phyloP scores from a whole-genome alignment of 2,329 filamentous ascomycete species.

The Phoma sp. region DNA sequence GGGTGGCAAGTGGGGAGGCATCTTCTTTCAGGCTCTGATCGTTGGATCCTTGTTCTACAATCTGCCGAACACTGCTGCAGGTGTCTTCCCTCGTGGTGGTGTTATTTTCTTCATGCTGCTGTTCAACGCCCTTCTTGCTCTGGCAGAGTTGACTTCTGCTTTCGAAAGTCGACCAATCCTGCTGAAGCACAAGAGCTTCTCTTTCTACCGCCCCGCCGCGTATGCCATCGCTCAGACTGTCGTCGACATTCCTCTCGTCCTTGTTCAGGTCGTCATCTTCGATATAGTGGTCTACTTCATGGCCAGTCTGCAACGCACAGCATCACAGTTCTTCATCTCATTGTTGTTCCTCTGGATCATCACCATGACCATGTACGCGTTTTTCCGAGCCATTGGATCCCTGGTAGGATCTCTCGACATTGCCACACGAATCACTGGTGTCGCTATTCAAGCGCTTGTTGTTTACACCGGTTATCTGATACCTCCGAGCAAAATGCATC shows the following conservation, averaged over 20 bases:
- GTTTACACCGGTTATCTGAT: slow-evolving; percentile 52
- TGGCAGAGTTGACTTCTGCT: slow-evolving; percentile 66
- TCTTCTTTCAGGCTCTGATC: slow-evolving; percentile 50
- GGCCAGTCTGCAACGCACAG: slow-evolving; percentile 61
- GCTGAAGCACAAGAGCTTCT: slow-evolving; percentile 73
- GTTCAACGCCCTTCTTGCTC: slow-evolving; percentile 67
- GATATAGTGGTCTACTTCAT: slow-evolving; percentile 69
- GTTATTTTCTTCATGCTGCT: slow-evolving; percentile 68
- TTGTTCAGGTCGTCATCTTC: slow-evolving; percentile 65
- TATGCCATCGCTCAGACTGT: slow-evolving; percentile 65
- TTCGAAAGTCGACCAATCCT: slow-evolving; percentile 70
- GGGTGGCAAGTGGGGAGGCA: slow-evolving; percentile 53
- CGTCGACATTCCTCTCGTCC: slow-evolving; percentile 63
- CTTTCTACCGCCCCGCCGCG: slow-evolving; percentile 69
- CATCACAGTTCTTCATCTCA: slow-evolving; percentile 68
- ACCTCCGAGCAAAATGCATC: slow-evolving; percentile 49
- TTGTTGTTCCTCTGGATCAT: slow-evolving; percentile 67
- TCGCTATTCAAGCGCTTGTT: slow-evolving; percentile 49
- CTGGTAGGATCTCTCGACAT: slow-evolving; percentile 45
- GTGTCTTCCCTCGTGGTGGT: slow-evolving; percentile 66
- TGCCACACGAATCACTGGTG: slow-evolving; percentile 50
- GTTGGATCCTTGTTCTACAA: slow-evolving; percentile 60
- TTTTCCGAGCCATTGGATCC: slow-evolving; percentile 49
- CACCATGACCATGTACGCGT: slow-evolving; percentile 53
- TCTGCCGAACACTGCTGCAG: slow-evolving; percentile 58